Base-by-base conservation (phyloP, 2,329 filamentous ascomycete genomes). In the Ophiostoma pallidulum region DNA sequence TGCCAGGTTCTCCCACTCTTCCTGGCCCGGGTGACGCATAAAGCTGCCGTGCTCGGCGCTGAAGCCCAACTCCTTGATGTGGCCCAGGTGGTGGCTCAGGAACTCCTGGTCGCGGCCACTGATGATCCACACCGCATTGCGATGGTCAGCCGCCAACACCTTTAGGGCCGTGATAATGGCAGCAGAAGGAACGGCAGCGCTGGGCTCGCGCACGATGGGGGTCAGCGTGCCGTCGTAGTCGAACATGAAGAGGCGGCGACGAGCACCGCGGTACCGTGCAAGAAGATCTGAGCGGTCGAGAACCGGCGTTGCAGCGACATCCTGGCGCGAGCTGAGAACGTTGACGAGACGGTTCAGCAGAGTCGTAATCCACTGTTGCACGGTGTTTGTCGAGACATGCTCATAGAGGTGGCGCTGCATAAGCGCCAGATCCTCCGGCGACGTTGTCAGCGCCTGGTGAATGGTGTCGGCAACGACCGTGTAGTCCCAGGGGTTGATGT, bases 181-280 rank as follows among this genome's bases (percentile, higher is more conserved):
- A 57, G 89, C 83, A 1, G 90, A 91, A 0, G 92, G 92, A 33
- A 96, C 82, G 3, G 92, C 92, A 5, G 88, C 82, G 55, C 84
- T 82, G 2, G 92, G 92, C 59, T 97, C 89, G 57, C 85, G 84
- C 47, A 97, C 92, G 58, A 98, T 97, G 0, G 90, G 87, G 4
- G 92, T 97, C 47, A 98, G 75, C 0, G 92, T 98, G 41, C 92
- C 92, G 62, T 98, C 92, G 60, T 98, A 98, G 67, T 98, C 92
- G 62, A 97, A 96, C 86, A 98, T 91, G 71, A 97, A 95, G 3
- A 98, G 73, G 10, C 92, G 81, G 66, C 86, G 87, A 53, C 77
- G 77, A 4, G 88, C 81, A 33, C 75, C 70, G 51, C 80, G 78
- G 65, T 96, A 97, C 51, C 82, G 82, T 47, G 74, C 69, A 32